Conservation (phyloP, 2,329 filamentous ascomycete genomes). For the Coleophoma crateriformis region DNA sequence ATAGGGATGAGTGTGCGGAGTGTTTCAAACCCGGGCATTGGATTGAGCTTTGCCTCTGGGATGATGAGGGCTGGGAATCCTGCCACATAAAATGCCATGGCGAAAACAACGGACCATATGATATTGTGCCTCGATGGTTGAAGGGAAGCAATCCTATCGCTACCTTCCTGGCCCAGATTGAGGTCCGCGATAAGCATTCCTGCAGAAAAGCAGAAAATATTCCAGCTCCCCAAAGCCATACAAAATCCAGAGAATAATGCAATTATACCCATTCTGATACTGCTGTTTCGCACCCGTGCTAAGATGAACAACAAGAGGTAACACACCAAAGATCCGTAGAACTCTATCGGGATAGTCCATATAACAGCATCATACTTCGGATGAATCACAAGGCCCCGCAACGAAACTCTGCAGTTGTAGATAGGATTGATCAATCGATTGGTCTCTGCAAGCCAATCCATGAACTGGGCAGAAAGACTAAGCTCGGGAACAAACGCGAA, state of each 20-base stretch:
- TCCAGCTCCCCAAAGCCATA: conserved; percentile 16
- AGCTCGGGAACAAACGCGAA: conserved; percentile 25
- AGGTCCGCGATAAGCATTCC: conserved; percentile 19
- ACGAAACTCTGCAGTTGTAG: conserved; percentile 7
- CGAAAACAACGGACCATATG: conserved; percentile 9
- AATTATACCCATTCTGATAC: conserved; percentile 10
- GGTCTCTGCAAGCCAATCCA: conserved; percentile 17
- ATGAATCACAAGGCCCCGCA: conserved; percentile 12
- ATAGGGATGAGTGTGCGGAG: conserved; percentile 11
- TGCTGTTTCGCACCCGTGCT: conserved; percentile 6
- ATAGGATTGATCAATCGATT: conserved; percentile 15
- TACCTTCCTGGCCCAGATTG: conserved; percentile 14
- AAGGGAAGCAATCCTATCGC: not conserved
- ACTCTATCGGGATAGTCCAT: conserved; percentile 44
- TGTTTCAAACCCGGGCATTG: conserved; percentile 16
- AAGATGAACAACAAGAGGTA: conserved; percentile 14
- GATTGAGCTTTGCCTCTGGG: conserved; percentile 7
- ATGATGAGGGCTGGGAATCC: conserved; percentile 13
- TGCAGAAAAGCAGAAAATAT: conserved; percentile 16
- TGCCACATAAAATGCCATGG: conserved; percentile 14
- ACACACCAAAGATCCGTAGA: conserved; percentile 34
- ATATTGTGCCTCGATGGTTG: not conserved
- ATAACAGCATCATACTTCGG: conserved; percentile 36
- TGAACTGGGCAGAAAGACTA: conserved; percentile 9
- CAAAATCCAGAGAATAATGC: conserved; percentile 5